phyloP scores from a whole-genome alignment of 2,329 filamentous ascomycete genomes.

The Delphinella strobiligena region DNA sequence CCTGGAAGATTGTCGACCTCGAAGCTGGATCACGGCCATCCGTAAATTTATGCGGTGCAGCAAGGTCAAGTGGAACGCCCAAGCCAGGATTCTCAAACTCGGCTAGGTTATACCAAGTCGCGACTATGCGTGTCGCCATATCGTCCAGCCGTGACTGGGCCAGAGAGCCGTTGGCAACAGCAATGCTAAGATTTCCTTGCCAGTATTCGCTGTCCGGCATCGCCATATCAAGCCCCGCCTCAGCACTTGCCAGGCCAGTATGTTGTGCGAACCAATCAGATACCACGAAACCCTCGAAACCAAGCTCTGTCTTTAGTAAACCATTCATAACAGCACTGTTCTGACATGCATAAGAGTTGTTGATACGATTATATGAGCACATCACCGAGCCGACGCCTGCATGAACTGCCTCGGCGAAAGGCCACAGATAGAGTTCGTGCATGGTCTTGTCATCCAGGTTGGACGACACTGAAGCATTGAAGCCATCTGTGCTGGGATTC shows the following conservation, averaged over 20 bases:
- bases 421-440: constrained; percentile 26
- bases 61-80: constrained; percentile 23
- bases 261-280: constrained; percentile 9
- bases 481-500: constrained; percentile 9
- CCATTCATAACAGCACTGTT: constrained; percentile 49
- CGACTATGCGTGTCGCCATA: constrained; percentile 21
- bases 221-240: constrained; percentile 20
- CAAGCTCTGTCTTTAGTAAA: constrained; percentile 51
- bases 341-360: constrained; percentile 55
- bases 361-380: constrained; percentile 64
- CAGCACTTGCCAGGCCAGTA: constrained; percentile 15
- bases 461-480: constrained; percentile 35
- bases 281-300: constrained; percentile 19
- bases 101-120: constrained; percentile 16
- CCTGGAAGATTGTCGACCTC: constrained; percentile 38
- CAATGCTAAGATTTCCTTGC: constrained; percentile 15
- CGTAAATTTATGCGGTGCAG: constrained; percentile 38
- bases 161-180: constrained; percentile 20
- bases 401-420: constrained; percentile 56
- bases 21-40: constrained; percentile 42
- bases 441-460: constrained; percentile 15
- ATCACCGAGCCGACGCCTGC: constrained; percentile 55
- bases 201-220: constrained; percentile 17
- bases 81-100: constrained; percentile 9
- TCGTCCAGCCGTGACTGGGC: constrained; percentile 19